These are phyloP conservation scores for Hypomyces rosellus DNA, from an alignment of 2,329 filamentous ascomycete species.

Conservation along the genomic window DNA sequence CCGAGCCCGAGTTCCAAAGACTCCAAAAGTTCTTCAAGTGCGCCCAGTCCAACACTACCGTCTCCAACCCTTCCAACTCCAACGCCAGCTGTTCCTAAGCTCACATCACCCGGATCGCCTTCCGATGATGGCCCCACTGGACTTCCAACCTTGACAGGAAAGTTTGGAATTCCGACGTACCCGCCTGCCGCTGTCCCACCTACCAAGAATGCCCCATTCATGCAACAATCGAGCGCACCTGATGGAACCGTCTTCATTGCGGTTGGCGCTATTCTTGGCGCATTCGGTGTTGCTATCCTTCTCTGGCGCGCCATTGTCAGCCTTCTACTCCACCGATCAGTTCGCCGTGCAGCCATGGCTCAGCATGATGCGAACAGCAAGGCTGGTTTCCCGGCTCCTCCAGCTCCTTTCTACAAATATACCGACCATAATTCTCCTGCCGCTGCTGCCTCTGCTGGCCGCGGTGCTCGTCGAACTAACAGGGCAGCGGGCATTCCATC, in stretches of 20 bases:
- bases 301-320: constrained; percentile 84
- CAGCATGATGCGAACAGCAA: constrained; percentile 67
- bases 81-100: not conserved
- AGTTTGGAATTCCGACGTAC: constrained; percentile 45
- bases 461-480: constrained; percentile 44
- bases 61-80: not conserved
- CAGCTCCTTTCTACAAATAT: constrained; percentile 60
- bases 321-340: constrained; percentile 86
- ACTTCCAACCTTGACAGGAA: constrained; percentile 38
- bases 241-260: constrained; percentile 96
- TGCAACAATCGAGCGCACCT: constrained; percentile 78
- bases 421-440: constrained; percentile 50
- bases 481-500: constrained; percentile 46
- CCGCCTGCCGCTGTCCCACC: constrained; percentile 74
- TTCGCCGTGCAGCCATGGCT: constrained; percentile 74
- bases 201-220: constrained; percentile 79
- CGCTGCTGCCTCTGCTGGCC: constrained; percentile 40
- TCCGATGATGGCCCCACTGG: constrained; percentile 22
- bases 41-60: not conserved
- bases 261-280: constrained; percentile 81
- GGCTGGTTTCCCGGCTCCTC: constrained; percentile 52
- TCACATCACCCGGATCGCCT: constrained; percentile 15
- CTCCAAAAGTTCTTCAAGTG: not conserved
- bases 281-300: constrained; percentile 74
- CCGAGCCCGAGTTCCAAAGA: not conserved